Evolutionary conservation across 2,329 filamentous ascomycete genomes (phyloP).

Genomic region (Acrodontium crateriforme): DNA sequence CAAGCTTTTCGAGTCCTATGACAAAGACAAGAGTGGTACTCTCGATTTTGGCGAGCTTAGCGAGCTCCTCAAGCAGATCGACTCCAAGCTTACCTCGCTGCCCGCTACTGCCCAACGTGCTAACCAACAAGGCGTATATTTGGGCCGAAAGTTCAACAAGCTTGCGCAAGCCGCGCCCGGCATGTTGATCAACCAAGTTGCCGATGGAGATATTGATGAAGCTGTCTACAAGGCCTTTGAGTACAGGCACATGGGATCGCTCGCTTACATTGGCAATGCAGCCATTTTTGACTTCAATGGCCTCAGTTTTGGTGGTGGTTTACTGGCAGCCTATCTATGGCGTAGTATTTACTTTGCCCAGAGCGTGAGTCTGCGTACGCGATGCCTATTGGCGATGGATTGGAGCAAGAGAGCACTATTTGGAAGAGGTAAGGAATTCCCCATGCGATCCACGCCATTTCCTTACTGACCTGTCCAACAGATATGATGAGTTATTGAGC

Average conservation of each 20-base stretch:
- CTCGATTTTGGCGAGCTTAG: slow-evolving; percentile 86
- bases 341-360: slow-evolving; percentile 93
- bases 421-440: slow-evolving; percentile 61
- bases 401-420: slow-evolving; percentile 96
- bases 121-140: slow-evolving; percentile 87
- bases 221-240: slow-evolving; percentile 89
- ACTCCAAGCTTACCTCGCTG: slow-evolving; percentile 83
- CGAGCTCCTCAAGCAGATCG: slow-evolving; percentile 81
- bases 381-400: slow-evolving; percentile 87
- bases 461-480: slow-evolving; percentile 3
- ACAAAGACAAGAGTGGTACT: slow-evolving; percentile 83
- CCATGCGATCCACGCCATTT: not conserved
- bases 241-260: slow-evolving; percentile 78
- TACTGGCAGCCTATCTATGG: slow-evolving; percentile 94
- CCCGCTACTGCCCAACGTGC: slow-evolving; percentile 93
- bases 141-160: slow-evolving; percentile 88
- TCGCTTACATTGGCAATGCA: slow-evolving; percentile 93
- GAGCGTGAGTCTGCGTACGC: slow-evolving; percentile 83
- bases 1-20: slow-evolving; percentile 80
- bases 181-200: slow-evolving; percentile 63
- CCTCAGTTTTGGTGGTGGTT: slow-evolving; percentile 62
- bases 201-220: slow-evolving; percentile 81
- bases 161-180: slow-evolving; percentile 65
- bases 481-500: slow-evolving; percentile 23
- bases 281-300: slow-evolving; percentile 86